Base-by-base conservation (phyloP, 306 rosid genomes). In the Trifolium pratense region DNA sequence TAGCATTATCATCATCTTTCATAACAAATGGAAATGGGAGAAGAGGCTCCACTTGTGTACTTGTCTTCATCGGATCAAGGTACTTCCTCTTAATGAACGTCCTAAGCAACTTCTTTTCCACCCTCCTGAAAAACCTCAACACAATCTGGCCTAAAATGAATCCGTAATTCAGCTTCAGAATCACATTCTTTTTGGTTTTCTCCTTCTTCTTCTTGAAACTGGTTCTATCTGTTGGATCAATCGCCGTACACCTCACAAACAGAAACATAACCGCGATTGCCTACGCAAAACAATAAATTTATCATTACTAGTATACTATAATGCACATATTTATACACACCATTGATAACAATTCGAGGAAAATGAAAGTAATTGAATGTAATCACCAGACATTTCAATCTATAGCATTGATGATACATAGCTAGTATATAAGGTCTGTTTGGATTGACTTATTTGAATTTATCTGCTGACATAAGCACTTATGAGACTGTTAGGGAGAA, bases 1-100 rank as follows among this genome's bases (percentile, higher is more conserved):
- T 36, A 13, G 96, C 89, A 46, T 93, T 96, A 49, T 93, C 98
- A 31, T 94, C 99, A 32, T 91, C 96, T 79, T 86, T 94, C 79
- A 73, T 79, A 59, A 91, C 82, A 64, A 91, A 84, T 6, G 93
- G 96, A 72, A 87, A 91, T 14, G 99, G 97, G 5, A 94, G 84
- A 75, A 94, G 74, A 9, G 96, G 91, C 62, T 94, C 96, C 77
- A 87, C 68, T 68, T 84, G 91, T 36, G 81, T 21, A 67, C 84
- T 72, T 1, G 75, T 87, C 70, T 81, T 86, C 81, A 68, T 77
- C 0, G 96, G 96, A 80, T 94, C 93, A 31, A 91, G 61, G 77
- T 91, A 94, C 79, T 89, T 87, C 84, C 97, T 87, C 87, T 90
- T 81, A 13, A 94, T 89, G 31, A 86, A 88, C 9, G 85, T 83